These are phyloP conservation scores for Dendrocalamus sinicus DNA, from an alignment of 176 grass and related monocot genomes.

Conservation along the genomic window DNA sequence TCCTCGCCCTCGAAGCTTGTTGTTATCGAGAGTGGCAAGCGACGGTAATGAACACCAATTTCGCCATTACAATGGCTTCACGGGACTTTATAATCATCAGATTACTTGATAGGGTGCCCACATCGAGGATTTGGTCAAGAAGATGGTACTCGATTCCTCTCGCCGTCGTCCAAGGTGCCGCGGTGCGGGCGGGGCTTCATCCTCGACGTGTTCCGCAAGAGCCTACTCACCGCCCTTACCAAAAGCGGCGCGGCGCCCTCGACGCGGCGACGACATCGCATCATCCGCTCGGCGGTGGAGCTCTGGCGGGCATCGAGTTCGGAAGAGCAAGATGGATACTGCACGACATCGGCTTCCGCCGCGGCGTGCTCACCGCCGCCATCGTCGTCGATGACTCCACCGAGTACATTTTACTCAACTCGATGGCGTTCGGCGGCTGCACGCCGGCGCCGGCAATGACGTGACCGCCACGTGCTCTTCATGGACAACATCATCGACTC, in stretches of 20 bases:
- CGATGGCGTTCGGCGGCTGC: slow-evolving; percentile 67
- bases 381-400: slow-evolving; percentile 61
- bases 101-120: not conserved
- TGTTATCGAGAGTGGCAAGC: not conserved
- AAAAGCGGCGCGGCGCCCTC: not conserved
- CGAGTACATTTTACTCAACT: slow-evolving; percentile 57
- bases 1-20: slow-evolving; percentile 50
- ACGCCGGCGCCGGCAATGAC: slow-evolving; percentile 54
- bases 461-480: slow-evolving; percentile 60
- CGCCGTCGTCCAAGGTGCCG: not conserved
- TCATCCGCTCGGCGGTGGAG: slow-evolving; percentile 52
- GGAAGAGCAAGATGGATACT: slow-evolving; percentile 37
- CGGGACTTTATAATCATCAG: not conserved
- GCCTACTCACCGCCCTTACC: not conserved
- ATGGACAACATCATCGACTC: slow-evolving; percentile 70
- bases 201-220: slow-evolving; percentile 48
- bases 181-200: slow-evolving; percentile 19
- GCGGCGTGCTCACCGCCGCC: slow-evolving; percentile 48
- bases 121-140: slow-evolving; percentile 44
- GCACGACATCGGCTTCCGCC: slow-evolving; percentile 49
- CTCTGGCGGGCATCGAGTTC: slow-evolving; percentile 61
- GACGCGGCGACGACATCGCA: not conserved
- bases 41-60: not conserved
- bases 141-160: slow-evolving; percentile 49
- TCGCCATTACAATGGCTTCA: not conserved